A percentile compares a stretch with the other conserved stretches of the same genome.
These are phyloP conservation scores for Dovyalis caffra DNA, from an alignment of 345 rosid genomes.

Conservation along the genomic window DNA sequence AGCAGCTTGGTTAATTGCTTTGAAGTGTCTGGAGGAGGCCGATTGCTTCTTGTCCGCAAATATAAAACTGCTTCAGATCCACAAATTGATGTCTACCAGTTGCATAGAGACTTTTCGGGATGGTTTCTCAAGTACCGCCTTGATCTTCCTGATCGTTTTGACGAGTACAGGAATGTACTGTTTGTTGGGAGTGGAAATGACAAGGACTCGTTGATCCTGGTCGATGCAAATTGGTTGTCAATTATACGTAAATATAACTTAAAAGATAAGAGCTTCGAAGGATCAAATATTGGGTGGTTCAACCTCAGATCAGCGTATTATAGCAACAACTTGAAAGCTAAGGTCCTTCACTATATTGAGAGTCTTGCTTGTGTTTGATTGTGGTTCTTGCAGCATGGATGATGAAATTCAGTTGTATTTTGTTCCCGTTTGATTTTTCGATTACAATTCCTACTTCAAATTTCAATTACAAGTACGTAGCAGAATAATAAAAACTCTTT, in stretches of 20 bases:
- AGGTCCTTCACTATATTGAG: slow-evolving; percentile 20
- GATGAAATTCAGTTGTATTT: too few species aligned
- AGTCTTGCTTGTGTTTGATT: slow-evolving; percentile 24
- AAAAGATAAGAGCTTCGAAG: slow-evolving; percentile 13
- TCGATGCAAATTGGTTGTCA: slow-evolving; percentile 31
- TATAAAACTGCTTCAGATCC: neutral
- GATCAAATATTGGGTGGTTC: too few species aligned
- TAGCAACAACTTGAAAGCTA: too few species aligned
- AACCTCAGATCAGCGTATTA: too few species aligned
- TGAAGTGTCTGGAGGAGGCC: slow-evolving; percentile 22
- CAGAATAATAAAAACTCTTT: too few species aligned
- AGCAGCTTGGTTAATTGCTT: slow-evolving; percentile 25
- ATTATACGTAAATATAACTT: slow-evolving; percentile 31
- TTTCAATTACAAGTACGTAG: too few species aligned
- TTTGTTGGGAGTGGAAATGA: slow-evolving; percentile 31
- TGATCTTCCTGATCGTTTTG: slow-evolving; percentile 30
- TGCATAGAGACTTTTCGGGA: slow-evolving; percentile 28
- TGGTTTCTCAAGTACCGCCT: slow-evolving; percentile 42
- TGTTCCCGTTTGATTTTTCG: neutral
- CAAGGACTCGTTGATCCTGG: slow-evolving; percentile 18
- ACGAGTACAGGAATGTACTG: too few species aligned
- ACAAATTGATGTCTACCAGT: slow-evolving; percentile 29
- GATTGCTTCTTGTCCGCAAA: slow-evolving; percentile 19
- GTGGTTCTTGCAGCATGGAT: neutral
- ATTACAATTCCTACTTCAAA: too few species aligned